phyloP scores from a whole-genome alignment of 2,329 filamentous ascomycete genomes.

The Bipolaris bicolor region DNA sequence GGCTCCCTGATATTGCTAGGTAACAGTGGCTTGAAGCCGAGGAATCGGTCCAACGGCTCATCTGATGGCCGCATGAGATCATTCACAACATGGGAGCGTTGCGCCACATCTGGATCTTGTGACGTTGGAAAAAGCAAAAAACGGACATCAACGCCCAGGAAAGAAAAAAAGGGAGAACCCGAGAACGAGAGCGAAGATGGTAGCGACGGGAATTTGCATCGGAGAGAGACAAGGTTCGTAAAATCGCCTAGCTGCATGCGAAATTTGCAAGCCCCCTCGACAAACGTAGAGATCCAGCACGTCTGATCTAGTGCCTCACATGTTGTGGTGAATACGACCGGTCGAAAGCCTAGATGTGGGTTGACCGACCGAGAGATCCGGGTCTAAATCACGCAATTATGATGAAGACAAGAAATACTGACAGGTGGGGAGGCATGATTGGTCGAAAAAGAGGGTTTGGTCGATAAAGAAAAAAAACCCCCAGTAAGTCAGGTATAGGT shows the following conservation, averaged over 20 bases:
- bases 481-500: constrained; percentile 14
- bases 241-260: constrained; percentile 12
- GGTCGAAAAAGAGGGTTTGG: constrained; percentile 18
- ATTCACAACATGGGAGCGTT: background rate
- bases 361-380: constrained; percentile 17
- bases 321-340: constrained; percentile 10
- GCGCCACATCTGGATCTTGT: background rate
- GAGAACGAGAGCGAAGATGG: background rate
- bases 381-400: constrained; percentile 15
- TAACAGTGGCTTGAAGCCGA: background rate
- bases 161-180: background rate
- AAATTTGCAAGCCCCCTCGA: background rate
- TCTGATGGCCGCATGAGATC: background rate
- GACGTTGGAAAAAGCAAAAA: background rate
- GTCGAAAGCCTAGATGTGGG: constrained; percentile 21
- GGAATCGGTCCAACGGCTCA: background rate
- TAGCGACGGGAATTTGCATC: background rate
- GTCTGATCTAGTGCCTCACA: constrained; percentile 12
- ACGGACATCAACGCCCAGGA: background rate
- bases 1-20: constrained; percentile 2
- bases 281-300: constrained; percentile 18
- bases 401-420: constrained; percentile 19
- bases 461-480: constrained; percentile 15
- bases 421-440: constrained; percentile 14
- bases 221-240: constrained; percentile 1